Percentiles rank a stretch among this genome's conserved stretches.
Conservation (phyloP, 1,284 basidiomycete species). For the Heterobasidion parviporum region DNA sequence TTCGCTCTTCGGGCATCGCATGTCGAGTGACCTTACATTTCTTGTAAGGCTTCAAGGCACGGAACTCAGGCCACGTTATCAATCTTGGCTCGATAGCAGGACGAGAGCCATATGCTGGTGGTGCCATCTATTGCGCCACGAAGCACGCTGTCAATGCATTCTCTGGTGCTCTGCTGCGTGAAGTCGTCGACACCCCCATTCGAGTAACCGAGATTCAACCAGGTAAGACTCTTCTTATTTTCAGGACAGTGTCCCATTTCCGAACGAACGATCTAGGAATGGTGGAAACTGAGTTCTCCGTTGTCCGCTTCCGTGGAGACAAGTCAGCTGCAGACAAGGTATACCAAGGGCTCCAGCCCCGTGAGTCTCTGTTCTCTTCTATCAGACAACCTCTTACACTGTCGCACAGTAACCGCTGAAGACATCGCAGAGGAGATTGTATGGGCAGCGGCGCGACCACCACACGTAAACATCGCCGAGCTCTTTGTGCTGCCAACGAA, state of each 20-base stretch:
- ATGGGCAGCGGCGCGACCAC: conserved; percentile 84
- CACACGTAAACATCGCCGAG: conserved; percentile 83
- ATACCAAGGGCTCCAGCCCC: conserved; percentile 79
- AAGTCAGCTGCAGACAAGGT: conserved; percentile 75
- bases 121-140: conserved; percentile 75
- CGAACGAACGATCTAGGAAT: conserved; percentile 42
- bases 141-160: conserved; percentile 91
- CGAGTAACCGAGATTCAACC: conserved; percentile 90
- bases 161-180: conserved; percentile 74
- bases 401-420: conserved; percentile 55
- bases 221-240: conserved; percentile 34
- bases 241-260: not conserved
- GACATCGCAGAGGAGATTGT: conserved; percentile 98
- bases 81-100: conserved; percentile 94
- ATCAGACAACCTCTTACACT: not conserved
- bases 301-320: conserved; percentile 85
- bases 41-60: conserved; percentile 77
- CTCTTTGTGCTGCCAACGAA: conserved; percentile 74
- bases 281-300: conserved; percentile 90
- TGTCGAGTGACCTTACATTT: not conserved
- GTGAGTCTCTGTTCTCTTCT: conserved; percentile 34
- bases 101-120: conserved; percentile 85
- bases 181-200: conserved; percentile 87
- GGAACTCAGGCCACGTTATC: conserved; percentile 87
- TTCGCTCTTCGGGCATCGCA: conserved; percentile 16